phyloP scores from a whole-genome alignment of 495 filamentous ascomycete genomes.

The Friedmanniomyces simplex region DNA sequence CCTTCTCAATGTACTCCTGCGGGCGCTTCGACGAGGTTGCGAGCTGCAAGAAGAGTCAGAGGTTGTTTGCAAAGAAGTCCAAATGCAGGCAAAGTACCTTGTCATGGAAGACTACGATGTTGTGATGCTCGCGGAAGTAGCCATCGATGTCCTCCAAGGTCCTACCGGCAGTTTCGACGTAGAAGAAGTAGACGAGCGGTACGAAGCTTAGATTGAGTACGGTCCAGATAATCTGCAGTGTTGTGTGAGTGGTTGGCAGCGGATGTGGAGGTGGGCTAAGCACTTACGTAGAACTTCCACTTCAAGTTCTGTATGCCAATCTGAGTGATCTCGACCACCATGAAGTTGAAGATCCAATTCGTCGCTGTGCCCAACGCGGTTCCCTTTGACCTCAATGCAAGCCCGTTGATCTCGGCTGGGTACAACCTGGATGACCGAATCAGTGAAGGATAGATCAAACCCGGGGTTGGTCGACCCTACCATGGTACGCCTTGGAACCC shows the following conservation, averaged over 20 bases:
- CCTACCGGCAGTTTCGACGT: slow-evolving; percentile 49
- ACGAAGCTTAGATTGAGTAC: slow-evolving; percentile 50
- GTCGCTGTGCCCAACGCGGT: slow-evolving; percentile 48
- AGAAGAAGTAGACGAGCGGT: slow-evolving; percentile 52
- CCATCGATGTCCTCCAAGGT: slow-evolving; percentile 43
- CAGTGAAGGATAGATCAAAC: background rate
- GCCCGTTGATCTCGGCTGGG: slow-evolving; percentile 49
- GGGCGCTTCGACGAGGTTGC: slow-evolving; percentile 34
- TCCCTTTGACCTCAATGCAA: slow-evolving; percentile 47
- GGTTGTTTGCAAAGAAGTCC: background rate
- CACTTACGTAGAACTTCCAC: slow-evolving; percentile 47
- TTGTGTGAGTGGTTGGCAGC: background rate
- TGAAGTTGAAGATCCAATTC: slow-evolving; percentile 53
- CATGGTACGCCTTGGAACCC: slow-evolving; percentile 12
- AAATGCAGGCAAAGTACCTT: slow-evolving; percentile 4
- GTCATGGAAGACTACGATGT: slow-evolving; percentile 32
- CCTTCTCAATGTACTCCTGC: slow-evolving; percentile 28
- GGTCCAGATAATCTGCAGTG: slow-evolving; percentile 43
- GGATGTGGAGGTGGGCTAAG: background rate
- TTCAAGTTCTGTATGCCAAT: slow-evolving; percentile 46
- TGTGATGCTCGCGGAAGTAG: slow-evolving; percentile 35
- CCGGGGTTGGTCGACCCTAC: background rate
- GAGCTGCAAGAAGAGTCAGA: slow-evolving; percentile 12
- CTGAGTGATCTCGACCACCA: slow-evolving; percentile 52
- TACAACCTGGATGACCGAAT: slow-evolving; percentile 35